Evolutionary conservation across 2,329 filamentous ascomycete genomes (phyloP), one percentile per base, ranked within the genome.

Genomic region (Pseudocercospora crystallina): DNA sequence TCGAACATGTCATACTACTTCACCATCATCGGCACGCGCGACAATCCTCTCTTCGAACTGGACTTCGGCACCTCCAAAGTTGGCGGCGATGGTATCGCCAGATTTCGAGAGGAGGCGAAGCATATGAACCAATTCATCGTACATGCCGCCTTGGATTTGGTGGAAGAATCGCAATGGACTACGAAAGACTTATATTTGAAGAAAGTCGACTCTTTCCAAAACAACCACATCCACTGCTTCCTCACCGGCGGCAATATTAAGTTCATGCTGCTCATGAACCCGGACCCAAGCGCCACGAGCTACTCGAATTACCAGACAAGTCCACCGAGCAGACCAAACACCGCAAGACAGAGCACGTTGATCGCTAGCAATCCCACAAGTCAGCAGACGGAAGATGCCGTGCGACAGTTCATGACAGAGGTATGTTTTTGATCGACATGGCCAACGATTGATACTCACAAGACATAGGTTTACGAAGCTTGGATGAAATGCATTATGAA

Each of bases 401-500:
- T 97, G 62, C 85, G 90, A 68, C 89, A 89, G 72, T 99, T 97
- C 75, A 96, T 99, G 75, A 80, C 81, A 12, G 94, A 99, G 68
- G 65, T 68, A 42, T 14, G 62, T 29, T 14, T 5, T 11, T 32
- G 8, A 10, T 15, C 13, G 4, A 17, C 5, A n/a, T 33, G 15
- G 11, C 5, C 29, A 8, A 10, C 8, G 1, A 26, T 10, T 12
- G 17, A 44, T 49, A 31, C 55, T 57, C 13, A 58, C 20, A 2
- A 43, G 31, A n/a, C 8, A 2, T 30, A 68, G 65, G 88, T 96
- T 10, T 97, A 96, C 73, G 94, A 99, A 73, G 90, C 85, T 61
- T 99, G 92, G 86, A 83, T 96, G 59, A 99, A 99, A 79, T 89
- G 91, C 10, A 84, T 91, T 51, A 97, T 99, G 94, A 97, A 84